Conservation (phyloP, 139 green algal genomes). For the Marvania coccoides region DNA sequence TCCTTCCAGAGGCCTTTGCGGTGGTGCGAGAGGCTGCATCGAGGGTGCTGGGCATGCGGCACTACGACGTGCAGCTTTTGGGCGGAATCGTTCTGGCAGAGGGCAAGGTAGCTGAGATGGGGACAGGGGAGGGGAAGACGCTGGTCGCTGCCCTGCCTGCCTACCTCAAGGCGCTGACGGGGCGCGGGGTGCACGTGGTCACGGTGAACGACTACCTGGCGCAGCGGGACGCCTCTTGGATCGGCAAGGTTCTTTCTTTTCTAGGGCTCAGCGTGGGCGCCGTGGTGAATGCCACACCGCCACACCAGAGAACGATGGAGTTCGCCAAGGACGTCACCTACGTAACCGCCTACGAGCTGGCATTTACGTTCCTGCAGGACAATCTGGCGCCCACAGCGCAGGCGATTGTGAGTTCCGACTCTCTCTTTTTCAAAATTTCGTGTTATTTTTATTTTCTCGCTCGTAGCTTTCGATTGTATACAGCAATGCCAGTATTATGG, state of each 20-base stretch:
- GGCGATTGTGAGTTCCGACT: slow-evolving; percentile 8
- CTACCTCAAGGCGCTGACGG: slow-evolving; percentile 50
- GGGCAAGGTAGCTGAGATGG: slow-evolving; percentile 86
- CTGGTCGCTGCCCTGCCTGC: slow-evolving; percentile 78
- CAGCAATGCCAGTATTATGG: not conserved
- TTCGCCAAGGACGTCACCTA: slow-evolving; percentile 78
- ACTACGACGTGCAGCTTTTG: slow-evolving; percentile 88
- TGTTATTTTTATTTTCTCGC: not conserved
- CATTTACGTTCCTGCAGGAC: slow-evolving; percentile 82
- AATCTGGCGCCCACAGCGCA: slow-evolving; percentile 41
- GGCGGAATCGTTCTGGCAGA: slow-evolving; percentile 90
- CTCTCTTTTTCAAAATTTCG: not conserved
- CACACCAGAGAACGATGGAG: slow-evolving; percentile 12
- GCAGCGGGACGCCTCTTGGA: slow-evolving; percentile 69
- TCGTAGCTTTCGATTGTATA: too few relatives aligned
- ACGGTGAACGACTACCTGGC: slow-evolving; percentile 95
- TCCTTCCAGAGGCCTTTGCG: slow-evolving; percentile 85
- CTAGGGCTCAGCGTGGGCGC: slow-evolving; percentile 69
- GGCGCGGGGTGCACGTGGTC: slow-evolving; percentile 76
- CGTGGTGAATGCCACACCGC: slow-evolving; percentile 30
- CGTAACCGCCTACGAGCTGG: slow-evolving; percentile 69
- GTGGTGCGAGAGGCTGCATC: slow-evolving; percentile 78
- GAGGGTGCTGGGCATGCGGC: slow-evolving; percentile 81
- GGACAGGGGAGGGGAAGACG: slow-evolving; percentile 95
- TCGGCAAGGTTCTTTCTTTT: slow-evolving; percentile 77